Evolutionary conservation across 73 alveolate genomes (phyloP).

Genomic region (Stentor coeruleus): DNA sequence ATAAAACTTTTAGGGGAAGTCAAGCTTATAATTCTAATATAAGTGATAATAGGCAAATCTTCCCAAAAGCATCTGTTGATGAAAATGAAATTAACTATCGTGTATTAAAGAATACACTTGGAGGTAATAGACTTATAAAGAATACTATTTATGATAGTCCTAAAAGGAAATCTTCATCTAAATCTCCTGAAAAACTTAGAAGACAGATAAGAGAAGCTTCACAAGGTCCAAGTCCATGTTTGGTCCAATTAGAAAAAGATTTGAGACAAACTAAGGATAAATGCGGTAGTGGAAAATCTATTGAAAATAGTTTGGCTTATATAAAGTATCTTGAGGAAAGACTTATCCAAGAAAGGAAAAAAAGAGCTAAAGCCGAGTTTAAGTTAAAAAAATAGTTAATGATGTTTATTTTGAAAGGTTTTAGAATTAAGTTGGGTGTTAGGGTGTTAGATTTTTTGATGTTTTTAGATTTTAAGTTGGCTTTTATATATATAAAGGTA

Average conservation of each 20-base stretch:
- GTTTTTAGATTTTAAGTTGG: too few species aligned
- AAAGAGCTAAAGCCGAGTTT: not conserved
- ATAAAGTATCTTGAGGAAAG: not conserved
- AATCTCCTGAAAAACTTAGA: not conserved
- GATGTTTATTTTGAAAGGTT: too few species aligned
- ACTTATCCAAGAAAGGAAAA: not conserved
- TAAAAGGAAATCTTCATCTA: too few species aligned
- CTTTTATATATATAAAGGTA: too few species aligned
- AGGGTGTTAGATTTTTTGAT: too few species aligned
- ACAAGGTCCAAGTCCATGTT: not conserved
- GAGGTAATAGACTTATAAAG: too few species aligned
- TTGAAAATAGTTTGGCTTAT: not conserved
- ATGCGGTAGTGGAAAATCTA: not conserved
- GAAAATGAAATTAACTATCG: not conserved
- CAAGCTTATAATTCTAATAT: not conserved
- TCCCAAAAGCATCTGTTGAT: not conserved
- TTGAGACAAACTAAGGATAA: not conserved
- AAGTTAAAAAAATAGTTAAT: not conserved
- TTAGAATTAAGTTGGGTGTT: too few species aligned
- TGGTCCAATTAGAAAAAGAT: not conserved
- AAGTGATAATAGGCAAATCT: not conserved
- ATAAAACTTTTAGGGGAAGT: conserved; percentile 4
- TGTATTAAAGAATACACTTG: not conserved
- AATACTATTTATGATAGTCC: too few species aligned
- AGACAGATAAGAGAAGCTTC: not conserved